Evolutionary conservation across 2,329 filamentous ascomycete genomes (phyloP), one percentile per base, ranked within the genome.

Genomic region (Coniochaeta hoffmannii): DNA sequence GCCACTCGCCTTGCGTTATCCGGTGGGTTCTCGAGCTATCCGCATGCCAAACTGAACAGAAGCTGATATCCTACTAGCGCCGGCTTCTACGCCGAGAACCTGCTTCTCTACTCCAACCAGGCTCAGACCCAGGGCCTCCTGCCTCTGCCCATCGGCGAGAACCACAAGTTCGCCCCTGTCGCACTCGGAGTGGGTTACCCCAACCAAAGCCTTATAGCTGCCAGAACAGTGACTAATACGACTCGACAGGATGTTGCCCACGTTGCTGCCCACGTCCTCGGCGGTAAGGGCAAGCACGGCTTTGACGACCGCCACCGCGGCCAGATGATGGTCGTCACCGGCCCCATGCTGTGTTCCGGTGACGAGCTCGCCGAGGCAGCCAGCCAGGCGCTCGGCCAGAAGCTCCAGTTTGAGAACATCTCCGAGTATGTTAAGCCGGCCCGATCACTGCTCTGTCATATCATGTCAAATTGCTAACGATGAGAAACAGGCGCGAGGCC

Each of bases 71-170:
- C 35, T 22, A 41, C 17, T 14, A 41, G 36, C 17, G 73, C 75
- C 15, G 76, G 76, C 3, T 78, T 79, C 59, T 79, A 79, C 58
- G 74, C 75, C 3, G 76, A 79, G 63, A 80, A 79, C 54, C 64
- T 79, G n/a, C 68, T 80, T 2, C 61, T 74, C 1, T 78, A 79
- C 59, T 67, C 73, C 2, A 69, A 69, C 1, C 74, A 79, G 59
- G 74, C 73, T 9, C 66, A 76, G 55, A 64, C 71, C 24, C 72
- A 77, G 35, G 74, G 73, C 0, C 57, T 70, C 1, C 62, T 80
- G 14, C 76, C 76, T 0, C 60, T 79, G 10, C 77, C 76, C 0
- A 72, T 79, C 58, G 76, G 76, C 8, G 60, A 69, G 35, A 66
- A 69, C 11, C 73, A 80, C 65, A 76, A 76, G 62, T 77, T 80